Base-by-base conservation (phyloP, 1,284 basidiomycete genomes). In the Fistulinella cinereoalba region DNA sequence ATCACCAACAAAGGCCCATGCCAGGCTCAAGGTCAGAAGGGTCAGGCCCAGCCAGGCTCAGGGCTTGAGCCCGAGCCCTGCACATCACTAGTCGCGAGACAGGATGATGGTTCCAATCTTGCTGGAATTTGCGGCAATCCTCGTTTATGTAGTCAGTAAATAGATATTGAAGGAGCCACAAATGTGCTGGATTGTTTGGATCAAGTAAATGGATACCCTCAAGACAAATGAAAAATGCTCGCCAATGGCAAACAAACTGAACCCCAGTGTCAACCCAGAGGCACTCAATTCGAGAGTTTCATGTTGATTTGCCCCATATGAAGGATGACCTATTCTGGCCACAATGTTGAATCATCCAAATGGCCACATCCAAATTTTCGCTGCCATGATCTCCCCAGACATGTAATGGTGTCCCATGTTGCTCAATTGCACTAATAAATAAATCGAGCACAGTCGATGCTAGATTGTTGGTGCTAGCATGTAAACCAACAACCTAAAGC, bases 211-310 rank as follows among this genome's bases (percentile, higher is more conserved):
- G 51, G 22, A 57, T 32, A 3, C 12, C 22, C 40, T 65, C 64
- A 1, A 68, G 55, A 2, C 47, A 44, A 1, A 36, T 31, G 32
- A 68, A 68, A 37, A 67, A 62, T 5, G 50, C 47, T 10, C 55
- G 44, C 66, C 65, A 68, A 37, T 44, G 46, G 12, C 37, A 23
- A 3, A 50, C 57, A 43, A 57, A 57, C 1, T 50, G 53, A 2
- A 23, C 16, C 1, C 61, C 69, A 10, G 67, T 56, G 41, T 69
- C 67, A 12, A 58, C 57, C 69, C 69, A 75, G 0, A 76, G 54
- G 0, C 66, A 43, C 46, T 75, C 71, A 49, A 73, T 73, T 0
- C 62, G 57, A 0, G 65, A 68, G 53, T 75, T 76, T n/a, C n/a
- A n/a, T n/a, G n/a, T n/a, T n/a, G n/a, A n/a, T n/a, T n/a, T n/a